A percentile compares a stretch with the other conserved stretches of the same genome.
These are phyloP conservation scores for Aspergillus sclerotialis DNA, from an alignment of 2,329 filamentous ascomycete species.

Conservation along the genomic window DNA sequence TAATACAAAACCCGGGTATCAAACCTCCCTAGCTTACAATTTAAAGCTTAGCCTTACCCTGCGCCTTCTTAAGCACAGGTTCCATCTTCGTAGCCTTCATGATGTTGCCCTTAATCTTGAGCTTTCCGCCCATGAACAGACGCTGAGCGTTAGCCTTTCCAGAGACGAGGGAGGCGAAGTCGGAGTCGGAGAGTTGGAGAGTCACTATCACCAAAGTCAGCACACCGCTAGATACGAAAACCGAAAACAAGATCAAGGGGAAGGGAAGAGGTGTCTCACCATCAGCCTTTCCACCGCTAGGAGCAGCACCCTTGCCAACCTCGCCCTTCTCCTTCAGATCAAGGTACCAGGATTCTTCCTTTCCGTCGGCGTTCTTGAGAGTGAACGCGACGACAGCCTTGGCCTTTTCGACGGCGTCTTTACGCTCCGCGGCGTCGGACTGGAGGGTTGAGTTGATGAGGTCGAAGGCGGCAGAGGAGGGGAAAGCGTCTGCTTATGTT, in stretches of 20 bases:
- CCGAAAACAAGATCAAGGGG: neutral
- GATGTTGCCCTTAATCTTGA: conserved; percentile 96
- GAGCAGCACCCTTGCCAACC: conserved; percentile 67
- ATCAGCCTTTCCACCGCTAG: conserved; percentile 68
- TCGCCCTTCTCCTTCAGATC: conserved; percentile 86
- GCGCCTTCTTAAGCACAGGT: conserved; percentile 81
- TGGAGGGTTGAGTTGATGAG: conserved; percentile 68
- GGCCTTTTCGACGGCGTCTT: conserved; percentile 83
- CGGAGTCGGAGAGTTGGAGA: conserved; percentile 72
- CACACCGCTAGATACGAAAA: neutral
- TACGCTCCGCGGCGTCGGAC: conserved; percentile 63
- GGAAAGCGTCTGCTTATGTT: conserved; percentile 62
- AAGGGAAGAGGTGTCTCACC: conserved; percentile 61
- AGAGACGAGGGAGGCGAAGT: conserved; percentile 74
- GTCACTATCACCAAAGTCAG: conserved; percentile 54
- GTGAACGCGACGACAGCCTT: conserved; percentile 85
- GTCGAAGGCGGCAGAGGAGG: conserved; percentile 87
- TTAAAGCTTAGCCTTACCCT: conserved; percentile 69
- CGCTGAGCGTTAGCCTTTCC: conserved; percentile 93
- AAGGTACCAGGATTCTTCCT: conserved; percentile 84
- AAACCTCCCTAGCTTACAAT: too few species aligned
- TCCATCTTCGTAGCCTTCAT: conserved; percentile 98
- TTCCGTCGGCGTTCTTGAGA: conserved; percentile 77
- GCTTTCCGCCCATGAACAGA: conserved; percentile 95
- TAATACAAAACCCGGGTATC: conserved; percentile 23